Conservation (phyloP, 495 filamentous ascomycete genomes). For the Xylaria cubensis region DNA sequence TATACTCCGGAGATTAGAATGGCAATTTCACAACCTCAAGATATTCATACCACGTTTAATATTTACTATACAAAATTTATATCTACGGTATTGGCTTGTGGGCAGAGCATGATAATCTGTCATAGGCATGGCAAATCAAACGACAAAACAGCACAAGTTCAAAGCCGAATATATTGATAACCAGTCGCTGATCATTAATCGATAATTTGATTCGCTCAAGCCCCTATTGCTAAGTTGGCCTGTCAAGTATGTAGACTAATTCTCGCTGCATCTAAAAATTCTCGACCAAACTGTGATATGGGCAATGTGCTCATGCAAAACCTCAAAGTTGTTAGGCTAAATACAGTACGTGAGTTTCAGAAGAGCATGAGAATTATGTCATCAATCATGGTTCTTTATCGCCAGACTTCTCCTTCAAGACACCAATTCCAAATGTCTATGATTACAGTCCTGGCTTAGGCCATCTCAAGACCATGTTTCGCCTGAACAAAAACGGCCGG, state of each 20-base stretch:
- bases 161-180: background rate
- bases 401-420: background rate
- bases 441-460: background rate
- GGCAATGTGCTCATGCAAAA: background rate
- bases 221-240: background rate
- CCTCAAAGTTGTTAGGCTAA: background rate
- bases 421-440: constrained; percentile 2
- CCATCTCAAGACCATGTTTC: background rate
- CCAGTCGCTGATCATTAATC: background rate
- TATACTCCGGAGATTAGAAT: background rate
- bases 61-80: background rate
- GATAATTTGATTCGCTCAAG: background rate
- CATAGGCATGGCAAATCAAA: background rate
- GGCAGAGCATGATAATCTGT: background rate
- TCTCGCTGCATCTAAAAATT: background rate
- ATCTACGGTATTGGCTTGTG: background rate
- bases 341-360: constrained; percentile 3
- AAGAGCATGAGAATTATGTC: background rate
- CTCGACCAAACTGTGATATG: background rate
- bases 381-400: background rate
- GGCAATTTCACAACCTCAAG: background rate
- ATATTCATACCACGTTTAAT: background rate
- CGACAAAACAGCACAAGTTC: background rate
- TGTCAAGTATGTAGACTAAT: background rate
- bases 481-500: background rate